Base-by-base conservation (phyloP, 1,284 basidiomycete species). In the Sporisorium reilianum region DNA sequence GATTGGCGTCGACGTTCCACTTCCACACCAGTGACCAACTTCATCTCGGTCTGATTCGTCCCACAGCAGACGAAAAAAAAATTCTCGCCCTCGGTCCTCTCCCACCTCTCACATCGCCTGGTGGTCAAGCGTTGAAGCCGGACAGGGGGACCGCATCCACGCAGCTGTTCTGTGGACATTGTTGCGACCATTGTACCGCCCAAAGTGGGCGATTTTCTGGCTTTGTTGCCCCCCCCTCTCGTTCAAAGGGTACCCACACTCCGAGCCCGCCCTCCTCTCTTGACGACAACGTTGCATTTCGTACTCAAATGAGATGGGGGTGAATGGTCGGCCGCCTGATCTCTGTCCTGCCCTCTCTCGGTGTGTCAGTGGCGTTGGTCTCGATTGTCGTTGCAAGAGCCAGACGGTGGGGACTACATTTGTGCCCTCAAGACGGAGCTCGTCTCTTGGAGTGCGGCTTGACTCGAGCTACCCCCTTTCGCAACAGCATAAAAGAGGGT, bases 271-370 rank as follows among this genome's bases (percentile, higher is more conserved):
- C 23, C 14, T 9, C 22, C 12, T 9, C 18, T 22, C 40, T 54
- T 55, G 26, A 53, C 45, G 16, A 50, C 36, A 20, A 44, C 42
- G 25, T 30, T 20, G 32, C n/a, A 20, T 41, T 9, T 16, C 10
- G n/a, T 10, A 23, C 34, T 11, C 57, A 68, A 51, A 68, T 68
- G 65, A 68, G 60, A 55, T 63, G 45, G 65, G 65, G 65, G 49
- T 52, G 32, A 57, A 28, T 30, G 54, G 46, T 25, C 20, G 40
- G 22, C 45, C 12, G n/a, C 11, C 12, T 46, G 32, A 8, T 32
- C 22, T 30, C 10, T 44, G 38, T 23, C 30, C 11, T 46, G n/a
- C 16, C 25, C 18, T 23, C 5, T 25, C 53, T n/a, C 30, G 9
- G 32, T 40, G 38, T 23, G 36, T 28, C 41, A 48, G 41, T 51